Conservation (phyloP, 2,329 filamentous ascomycete species). For the Emmonsia crescens region DNA sequence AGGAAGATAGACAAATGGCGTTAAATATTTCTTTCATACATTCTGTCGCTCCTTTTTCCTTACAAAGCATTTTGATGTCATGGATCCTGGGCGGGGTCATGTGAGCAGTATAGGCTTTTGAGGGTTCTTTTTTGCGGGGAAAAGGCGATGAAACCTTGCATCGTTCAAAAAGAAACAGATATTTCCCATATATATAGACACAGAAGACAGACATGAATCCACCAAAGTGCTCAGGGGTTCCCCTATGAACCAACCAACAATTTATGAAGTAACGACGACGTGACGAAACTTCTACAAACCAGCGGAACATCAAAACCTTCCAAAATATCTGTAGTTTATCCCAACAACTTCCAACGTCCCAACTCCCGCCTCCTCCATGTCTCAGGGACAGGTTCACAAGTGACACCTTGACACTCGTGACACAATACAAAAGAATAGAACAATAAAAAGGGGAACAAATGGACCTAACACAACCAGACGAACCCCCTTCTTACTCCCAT, state of each 20-base stretch:
- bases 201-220: not conserved
- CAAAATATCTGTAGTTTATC: not conserved
- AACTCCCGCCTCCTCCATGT: not conserved
- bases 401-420: not conserved
- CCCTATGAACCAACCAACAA: not conserved
- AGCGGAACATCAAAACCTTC: not conserved
- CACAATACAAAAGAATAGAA: not conserved
- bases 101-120: too few species aligned
- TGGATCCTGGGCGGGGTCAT: too few species aligned
- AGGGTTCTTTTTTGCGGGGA: not conserved
- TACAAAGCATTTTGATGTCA: not conserved
- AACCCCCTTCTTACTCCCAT: not conserved
- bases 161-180: not conserved
- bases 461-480: not conserved
- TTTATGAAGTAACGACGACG: not conserved
- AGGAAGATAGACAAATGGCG: not conserved
- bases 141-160: not conserved
- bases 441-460: not conserved
- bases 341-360: not conserved
- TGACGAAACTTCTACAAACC: not conserved
- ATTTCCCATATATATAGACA: not conserved
- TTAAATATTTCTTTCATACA: not conserved
- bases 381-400: not conserved
- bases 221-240: not conserved
- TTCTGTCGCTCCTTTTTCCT: too few species aligned